These are phyloP conservation scores for Leishmania aethiopica DNA, from an alignment of 208 protist species.

Conservation along the genomic window DNA sequence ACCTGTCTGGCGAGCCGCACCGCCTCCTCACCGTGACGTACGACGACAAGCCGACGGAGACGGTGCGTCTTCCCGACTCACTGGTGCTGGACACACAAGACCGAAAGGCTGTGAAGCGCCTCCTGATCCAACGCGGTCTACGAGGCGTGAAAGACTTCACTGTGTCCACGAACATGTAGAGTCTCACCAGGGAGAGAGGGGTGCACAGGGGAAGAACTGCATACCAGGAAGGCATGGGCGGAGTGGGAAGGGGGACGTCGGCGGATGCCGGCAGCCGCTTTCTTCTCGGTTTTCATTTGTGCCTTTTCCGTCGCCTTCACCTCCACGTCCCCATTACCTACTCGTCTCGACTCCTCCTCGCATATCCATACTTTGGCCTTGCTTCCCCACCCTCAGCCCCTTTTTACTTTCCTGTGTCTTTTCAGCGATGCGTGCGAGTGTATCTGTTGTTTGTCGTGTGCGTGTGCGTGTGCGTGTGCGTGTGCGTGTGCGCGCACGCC, in stretches of 20 bases:
- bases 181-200: not conserved
- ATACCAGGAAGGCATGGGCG: not conserved
- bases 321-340: not conserved
- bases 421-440: not conserved
- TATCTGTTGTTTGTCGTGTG: not conserved
- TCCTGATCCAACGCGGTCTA: constrained; percentile 72
- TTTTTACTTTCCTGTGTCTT: not conserved
- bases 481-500: not conserved
- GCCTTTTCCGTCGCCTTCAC: not conserved
- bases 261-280: not conserved
- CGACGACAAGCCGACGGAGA: constrained; percentile 61
- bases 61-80: constrained; percentile 67
- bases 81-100: constrained; percentile 59
- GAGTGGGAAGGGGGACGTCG: not conserved
- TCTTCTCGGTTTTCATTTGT: not conserved
- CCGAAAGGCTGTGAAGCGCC: constrained; percentile 44
- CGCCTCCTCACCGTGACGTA: constrained; percentile 65
- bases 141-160: constrained; percentile 58
- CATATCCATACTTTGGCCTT: not conserved
- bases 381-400: not conserved
- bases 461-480: not conserved
- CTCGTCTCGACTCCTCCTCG: not conserved
- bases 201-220: not conserved
- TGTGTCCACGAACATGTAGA: constrained; percentile 13
- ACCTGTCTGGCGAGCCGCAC: constrained; percentile 46